Evolutionary conservation across 2,329 filamentous ascomycete genomes (phyloP).

Genomic region (Colletotrichum siamense): DNA sequence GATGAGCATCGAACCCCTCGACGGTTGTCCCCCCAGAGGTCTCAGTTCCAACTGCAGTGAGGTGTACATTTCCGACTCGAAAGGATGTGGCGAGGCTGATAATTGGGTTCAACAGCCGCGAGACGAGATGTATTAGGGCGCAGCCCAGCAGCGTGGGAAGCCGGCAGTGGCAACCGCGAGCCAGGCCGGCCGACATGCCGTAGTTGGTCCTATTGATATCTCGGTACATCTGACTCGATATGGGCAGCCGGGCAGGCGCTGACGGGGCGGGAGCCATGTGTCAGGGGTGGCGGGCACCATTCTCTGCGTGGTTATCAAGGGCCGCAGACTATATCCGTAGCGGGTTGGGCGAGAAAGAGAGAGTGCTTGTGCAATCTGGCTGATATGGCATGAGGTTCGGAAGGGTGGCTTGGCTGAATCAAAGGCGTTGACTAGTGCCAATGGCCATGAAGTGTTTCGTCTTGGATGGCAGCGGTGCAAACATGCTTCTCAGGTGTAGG

Average conservation of each 20-base stretch:
- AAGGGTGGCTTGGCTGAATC: neutral
- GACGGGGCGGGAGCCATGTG: neutral
- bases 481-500: neutral
- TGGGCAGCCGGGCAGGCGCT: neutral
- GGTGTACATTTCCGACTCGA: neutral
- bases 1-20: neutral
- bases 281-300: neutral
- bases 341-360: neutral
- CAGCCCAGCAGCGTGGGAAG: neutral
- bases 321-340: neutral
- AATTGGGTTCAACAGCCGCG: neutral
- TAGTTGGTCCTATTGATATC: neutral
- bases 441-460: neutral
- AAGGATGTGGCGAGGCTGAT: neutral
- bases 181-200: neutral
- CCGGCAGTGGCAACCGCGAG: neutral
- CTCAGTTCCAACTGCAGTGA: neutral
- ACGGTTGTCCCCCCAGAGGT: neutral
- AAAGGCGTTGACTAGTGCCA: neutral
- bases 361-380: neutral
- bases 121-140: neutral
- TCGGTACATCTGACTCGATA: neutral
- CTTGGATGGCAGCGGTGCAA: neutral
- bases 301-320: neutral
- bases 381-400: neutral